These are phyloP conservation scores for Coemansia asiatica DNA, from an alignment of 192 early-diverging fungal genomes.

Conservation along the genomic window DNA sequence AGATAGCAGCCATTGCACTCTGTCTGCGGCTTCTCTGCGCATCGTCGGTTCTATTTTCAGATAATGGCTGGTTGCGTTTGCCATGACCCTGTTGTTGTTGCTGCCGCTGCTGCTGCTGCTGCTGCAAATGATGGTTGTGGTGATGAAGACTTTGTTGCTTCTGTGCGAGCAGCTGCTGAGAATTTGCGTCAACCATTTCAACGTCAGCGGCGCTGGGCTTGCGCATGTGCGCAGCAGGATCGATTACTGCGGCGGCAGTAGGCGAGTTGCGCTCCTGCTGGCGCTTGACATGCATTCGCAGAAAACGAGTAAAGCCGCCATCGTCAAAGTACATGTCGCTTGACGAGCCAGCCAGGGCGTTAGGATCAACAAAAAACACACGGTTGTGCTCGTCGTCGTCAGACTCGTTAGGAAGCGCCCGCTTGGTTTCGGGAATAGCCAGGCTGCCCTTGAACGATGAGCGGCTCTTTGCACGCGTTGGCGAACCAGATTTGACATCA, in stretches of 20 bases:
- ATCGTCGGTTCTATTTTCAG: not conserved
- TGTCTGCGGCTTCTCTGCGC: not conserved
- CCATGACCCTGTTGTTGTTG: not conserved
- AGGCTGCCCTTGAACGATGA: not conserved
- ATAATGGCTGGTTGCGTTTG: not conserved
- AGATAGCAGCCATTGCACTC: not conserved
- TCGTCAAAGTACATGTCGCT: slow-evolving; percentile 55
- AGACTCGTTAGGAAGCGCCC: slow-evolving; percentile 38
- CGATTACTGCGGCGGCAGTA: slow-evolving; percentile 5
- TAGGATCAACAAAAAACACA: slow-evolving; percentile 52
- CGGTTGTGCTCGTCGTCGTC: slow-evolving; percentile 57
- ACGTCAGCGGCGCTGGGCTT: slow-evolving; percentile 16
- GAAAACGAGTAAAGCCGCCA: slow-evolving; percentile 53
- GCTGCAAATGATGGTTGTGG: slow-evolving; percentile 9
- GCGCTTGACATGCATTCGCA: slow-evolving; percentile 53
- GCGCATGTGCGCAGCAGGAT: slow-evolving; percentile 18
- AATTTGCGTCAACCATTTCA: slow-evolving; percentile 23
- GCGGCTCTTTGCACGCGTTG: not conserved
- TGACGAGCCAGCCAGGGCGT: slow-evolving; percentile 28
- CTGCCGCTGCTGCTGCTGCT: no score
- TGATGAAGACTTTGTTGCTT: not conserved
- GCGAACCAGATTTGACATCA: not conserved
- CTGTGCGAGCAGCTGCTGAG: not conserved
- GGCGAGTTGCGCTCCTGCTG: slow-evolving; percentile 34
- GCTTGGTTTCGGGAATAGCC: slow-evolving; percentile 9